Percentiles rank a stretch among this genome's conserved stretches.
Conservation (phyloP, 2,329 filamentous ascomycete species). For the Alternaria arborescens region DNA sequence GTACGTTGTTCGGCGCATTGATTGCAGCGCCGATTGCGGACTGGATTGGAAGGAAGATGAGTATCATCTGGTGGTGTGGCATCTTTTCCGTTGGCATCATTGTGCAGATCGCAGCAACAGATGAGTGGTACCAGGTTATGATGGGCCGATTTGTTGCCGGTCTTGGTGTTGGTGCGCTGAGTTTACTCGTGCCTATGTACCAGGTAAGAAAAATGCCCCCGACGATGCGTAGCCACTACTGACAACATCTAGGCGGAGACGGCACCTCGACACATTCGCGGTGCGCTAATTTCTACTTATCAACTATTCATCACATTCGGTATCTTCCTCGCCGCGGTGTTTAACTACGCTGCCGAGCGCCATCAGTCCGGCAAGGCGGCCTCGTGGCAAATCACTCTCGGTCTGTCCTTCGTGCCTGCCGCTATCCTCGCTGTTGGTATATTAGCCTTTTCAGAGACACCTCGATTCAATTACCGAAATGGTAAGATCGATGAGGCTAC, state of each 20-base stretch:
- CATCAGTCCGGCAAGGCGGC: conserved; percentile 53
- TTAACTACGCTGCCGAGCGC: conserved; percentile 68
- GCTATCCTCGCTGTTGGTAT: conserved; percentile 63
- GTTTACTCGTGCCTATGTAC: conserved; percentile 67
- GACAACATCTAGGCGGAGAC: conserved; percentile 59
- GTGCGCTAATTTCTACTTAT: conserved; percentile 68
- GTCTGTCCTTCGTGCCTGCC: conserved; percentile 64
- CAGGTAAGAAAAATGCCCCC: conserved; percentile 47
- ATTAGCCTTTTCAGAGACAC: conserved; percentile 62
- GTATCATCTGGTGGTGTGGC: conserved; percentile 67
- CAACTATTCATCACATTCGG: conserved; percentile 75
- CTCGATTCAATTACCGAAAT: conserved; percentile 64
- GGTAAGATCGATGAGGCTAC: conserved; percentile 61
- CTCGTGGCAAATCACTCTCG: conserved; percentile 71
- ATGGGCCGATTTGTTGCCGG: conserved; percentile 69
- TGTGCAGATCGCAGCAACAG: conserved; percentile 68
- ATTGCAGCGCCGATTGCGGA: conserved; percentile 66
- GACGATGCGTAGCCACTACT: not conserved
- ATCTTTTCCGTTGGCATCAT: conserved; percentile 70
- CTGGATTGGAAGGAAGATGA: conserved; percentile 65
- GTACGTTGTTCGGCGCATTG: conserved; percentile 77
- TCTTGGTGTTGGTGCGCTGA: conserved; percentile 69
- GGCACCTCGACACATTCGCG: conserved; percentile 69
- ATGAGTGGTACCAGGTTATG: conserved; percentile 69
- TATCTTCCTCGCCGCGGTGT: conserved; percentile 53